These are phyloP conservation scores for Globisporangium barbulae DNA, from an alignment of 352 stramenopile species.

Conservation along the genomic window DNA sequence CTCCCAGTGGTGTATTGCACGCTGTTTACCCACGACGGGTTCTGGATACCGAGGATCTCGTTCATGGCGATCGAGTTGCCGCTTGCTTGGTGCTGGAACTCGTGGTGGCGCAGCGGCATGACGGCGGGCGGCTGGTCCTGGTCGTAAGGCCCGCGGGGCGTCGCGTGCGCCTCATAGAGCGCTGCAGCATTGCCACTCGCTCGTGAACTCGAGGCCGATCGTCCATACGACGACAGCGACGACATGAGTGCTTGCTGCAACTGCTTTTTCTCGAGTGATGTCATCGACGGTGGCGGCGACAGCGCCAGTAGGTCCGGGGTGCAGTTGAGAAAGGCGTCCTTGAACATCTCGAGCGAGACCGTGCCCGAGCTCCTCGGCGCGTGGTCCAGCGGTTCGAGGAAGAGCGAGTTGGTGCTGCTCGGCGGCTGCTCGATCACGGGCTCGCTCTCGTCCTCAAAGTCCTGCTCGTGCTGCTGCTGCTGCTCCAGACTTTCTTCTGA, in stretches of 20 bases:
- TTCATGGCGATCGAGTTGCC: conserved; percentile 13
- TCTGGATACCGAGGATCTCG: conserved; percentile 13
- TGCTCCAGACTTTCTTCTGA: conserved; percentile 1
- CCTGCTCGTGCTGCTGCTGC: background rate
- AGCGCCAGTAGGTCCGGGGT: conserved; percentile 9
- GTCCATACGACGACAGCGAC: background rate
- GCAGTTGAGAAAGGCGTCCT: conserved; percentile 28
- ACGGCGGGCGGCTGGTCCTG: conserved; percentile 1
- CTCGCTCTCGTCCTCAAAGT: background rate
- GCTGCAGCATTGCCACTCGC: background rate
- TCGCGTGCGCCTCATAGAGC: conserved; percentile 8
- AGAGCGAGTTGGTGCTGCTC: conserved; percentile 21
- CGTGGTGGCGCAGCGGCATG: conserved; percentile 6
- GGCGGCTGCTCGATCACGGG: conserved; percentile 10
- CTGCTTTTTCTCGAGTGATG: conserved; percentile 2
- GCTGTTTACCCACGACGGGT: conserved; percentile 1
- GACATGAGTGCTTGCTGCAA: conserved; percentile 2
- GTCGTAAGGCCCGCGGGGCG: conserved; percentile 5
- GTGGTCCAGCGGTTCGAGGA: conserved; percentile 19
- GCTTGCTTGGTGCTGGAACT: conserved; percentile 1
- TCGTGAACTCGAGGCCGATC: background rate
- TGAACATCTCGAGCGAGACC: conserved; percentile 20
- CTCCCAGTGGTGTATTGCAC: background rate
- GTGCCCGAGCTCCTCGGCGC: conserved; percentile 12
- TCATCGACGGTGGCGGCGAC: conserved; percentile 9